Evolutionary conservation across 495 filamentous ascomycete species (phyloP), one percentile per base, ranked within the genome.

Genomic region (Staphylotrichum longicolle): DNA sequence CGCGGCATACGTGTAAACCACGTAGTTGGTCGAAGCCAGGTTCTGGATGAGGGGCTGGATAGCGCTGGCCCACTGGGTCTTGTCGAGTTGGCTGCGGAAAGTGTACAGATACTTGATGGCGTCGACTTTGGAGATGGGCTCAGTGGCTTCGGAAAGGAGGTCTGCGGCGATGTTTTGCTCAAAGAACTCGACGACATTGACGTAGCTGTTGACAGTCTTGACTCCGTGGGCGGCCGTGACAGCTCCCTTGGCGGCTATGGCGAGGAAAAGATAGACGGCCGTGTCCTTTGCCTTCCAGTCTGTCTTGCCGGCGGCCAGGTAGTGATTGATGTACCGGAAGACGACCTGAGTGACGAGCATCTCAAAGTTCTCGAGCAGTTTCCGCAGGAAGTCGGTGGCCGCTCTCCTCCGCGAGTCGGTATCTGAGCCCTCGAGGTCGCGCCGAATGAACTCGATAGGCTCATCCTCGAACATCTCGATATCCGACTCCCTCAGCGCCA

Each of bases 281-380:
- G 93, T 96, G 70, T 99, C 95, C 75, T 99, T 99, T 40, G 91
- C 85, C 74, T 90, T 96, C 95, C 95, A 99, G 70, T 94, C 90
- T 6, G 78, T 79, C 42, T 82, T 80, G 50, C 87, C 86, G 58
- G 88, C 77, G 64, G 84, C 82, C 34, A 83, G 74, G 68, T 94
- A 96, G 70, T 92, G 87, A 54, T 89, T 83, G 60, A 94, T 88
- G 75, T 96, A 97, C 60, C 82, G 82, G 37, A 85, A 83, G 9
- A 94, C 91, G 27, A 94, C 86, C 49, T 81, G 81, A 4, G 93
- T 96, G 53, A 98, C 94, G 2, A 87, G 75, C 41, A 77, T 75
- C 69, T 96, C 91, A 72, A 96, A 98, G 61, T 90, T 91, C 63
- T 90, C 87, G 58, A 96, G 86, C 49, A 99, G 81, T 63, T 89